Conservation (phyloP, 1,284 basidiomycete species). For the Ustilago tritici region DNA sequence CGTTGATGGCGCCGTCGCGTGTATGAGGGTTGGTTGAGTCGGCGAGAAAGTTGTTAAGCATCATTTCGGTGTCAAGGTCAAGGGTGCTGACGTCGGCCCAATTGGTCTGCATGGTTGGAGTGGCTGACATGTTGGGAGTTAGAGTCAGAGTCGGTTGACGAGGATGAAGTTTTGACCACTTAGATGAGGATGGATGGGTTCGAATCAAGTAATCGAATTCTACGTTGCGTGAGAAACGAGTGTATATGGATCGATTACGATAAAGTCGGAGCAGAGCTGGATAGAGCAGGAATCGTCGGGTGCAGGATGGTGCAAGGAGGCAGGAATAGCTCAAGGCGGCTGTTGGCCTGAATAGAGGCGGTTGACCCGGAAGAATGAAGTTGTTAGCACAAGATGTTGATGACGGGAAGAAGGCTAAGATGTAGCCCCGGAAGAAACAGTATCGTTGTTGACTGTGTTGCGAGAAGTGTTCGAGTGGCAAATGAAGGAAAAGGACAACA, state of each 20-base stretch:
- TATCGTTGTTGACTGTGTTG: not conserved
- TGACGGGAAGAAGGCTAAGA: not conserved
- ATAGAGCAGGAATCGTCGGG: constrained; percentile 6
- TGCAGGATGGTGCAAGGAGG: constrained; percentile 39
- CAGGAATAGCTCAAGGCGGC: constrained; percentile 10
- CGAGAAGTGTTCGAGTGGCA: not conserved
- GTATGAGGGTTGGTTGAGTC: not conserved
- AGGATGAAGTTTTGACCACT: not conserved
- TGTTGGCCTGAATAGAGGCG: constrained; percentile 33
- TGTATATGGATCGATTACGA: not conserved
- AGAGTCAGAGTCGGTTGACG: not conserved
- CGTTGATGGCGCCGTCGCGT: not conserved
- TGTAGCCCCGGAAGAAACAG: too few species aligned
- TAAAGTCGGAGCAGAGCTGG: not conserved
- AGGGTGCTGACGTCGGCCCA: constrained; percentile 24
- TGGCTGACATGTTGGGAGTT: constrained; percentile 11
- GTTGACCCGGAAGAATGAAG: not conserved
- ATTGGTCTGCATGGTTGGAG: constrained; percentile 19
- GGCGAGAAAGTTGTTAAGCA: constrained; percentile 31
- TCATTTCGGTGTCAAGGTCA: constrained; percentile 39
- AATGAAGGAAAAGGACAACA: not conserved
- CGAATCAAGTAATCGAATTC: not conserved
- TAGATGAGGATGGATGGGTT: too few species aligned
- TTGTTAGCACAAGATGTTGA: constrained; percentile 4
- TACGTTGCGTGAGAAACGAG: not conserved